These are phyloP conservation scores for Lumnitzera littorea DNA, from an alignment of 345 rosid species.

Conservation along the genomic window DNA sequence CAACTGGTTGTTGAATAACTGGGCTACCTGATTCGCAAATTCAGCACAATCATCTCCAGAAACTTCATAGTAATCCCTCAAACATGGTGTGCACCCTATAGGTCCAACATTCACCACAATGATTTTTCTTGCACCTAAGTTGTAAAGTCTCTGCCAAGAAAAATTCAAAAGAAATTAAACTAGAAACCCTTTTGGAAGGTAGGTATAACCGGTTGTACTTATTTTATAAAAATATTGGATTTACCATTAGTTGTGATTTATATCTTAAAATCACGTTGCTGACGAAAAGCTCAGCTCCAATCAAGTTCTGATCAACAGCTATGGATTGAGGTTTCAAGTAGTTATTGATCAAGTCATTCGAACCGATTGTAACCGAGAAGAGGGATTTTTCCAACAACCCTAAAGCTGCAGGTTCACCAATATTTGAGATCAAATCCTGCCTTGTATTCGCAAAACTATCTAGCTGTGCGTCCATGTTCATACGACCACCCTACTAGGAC, in stretches of 20 bases:
- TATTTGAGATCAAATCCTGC: slow-evolving; percentile 29
- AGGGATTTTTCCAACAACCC: slow-evolving; percentile 27
- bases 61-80: slow-evolving; percentile 41
- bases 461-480: slow-evolving; percentile 54
- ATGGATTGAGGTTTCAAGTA: slow-evolving; percentile 58
- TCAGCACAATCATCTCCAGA: slow-evolving; percentile 38
- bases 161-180: not conserved
- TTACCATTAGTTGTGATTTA: slow-evolving; percentile 54
- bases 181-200: too few species aligned
- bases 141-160: slow-evolving; percentile 45
- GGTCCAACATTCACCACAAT: slow-evolving; percentile 66
- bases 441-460: slow-evolving; percentile 47
- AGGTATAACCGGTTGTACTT: too few species aligned
- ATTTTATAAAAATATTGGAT: not conserved
- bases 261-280: slow-evolving; percentile 43
- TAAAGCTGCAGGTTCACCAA: slow-evolving; percentile 33
- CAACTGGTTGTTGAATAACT: slow-evolving; percentile 36
- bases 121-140: slow-evolving; percentile 59
- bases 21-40: slow-evolving; percentile 55
- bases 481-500: slow-evolving; percentile 57
- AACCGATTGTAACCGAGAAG: slow-evolving; percentile 57
- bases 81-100: slow-evolving; percentile 73
- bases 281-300: slow-evolving; percentile 46
- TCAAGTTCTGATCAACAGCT: slow-evolving; percentile 21
- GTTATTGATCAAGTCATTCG: slow-evolving; percentile 74